phyloP scores from a whole-genome alignment of 1,139 yeast species.

The Scheffersomyces insectosa region DNA sequence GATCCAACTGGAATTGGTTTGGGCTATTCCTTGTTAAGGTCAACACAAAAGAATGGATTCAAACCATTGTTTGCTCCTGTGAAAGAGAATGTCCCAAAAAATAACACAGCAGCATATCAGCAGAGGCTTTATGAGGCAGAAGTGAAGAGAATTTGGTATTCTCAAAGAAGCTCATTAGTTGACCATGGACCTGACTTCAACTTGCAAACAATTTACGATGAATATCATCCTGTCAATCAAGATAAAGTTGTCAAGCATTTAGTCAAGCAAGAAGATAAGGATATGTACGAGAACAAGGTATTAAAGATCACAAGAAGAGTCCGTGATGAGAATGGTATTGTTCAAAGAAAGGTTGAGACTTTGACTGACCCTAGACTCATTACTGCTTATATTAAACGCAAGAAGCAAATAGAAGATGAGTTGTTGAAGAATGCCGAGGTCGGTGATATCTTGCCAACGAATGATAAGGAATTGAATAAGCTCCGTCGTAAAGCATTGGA shows the following conservation, averaged over 20 bases:
- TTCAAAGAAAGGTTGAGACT: constrained; percentile 78
- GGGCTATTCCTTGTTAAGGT: constrained; percentile 84
- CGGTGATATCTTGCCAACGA: constrained; percentile 75
- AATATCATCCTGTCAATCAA: constrained; percentile 43
- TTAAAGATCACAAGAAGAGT: constrained; percentile 77
- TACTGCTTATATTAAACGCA: constrained; percentile 77
- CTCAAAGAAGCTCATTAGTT: constrained; percentile 68
- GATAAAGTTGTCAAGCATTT: constrained; percentile 29
- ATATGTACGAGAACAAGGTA: constrained; percentile 43
- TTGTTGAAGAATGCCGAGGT: constrained; percentile 55
- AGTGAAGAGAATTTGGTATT: constrained; percentile 86
- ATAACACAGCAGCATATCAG: constrained; percentile 67
- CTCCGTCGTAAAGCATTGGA: constrained; percentile 77
- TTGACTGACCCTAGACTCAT: constrained; percentile 85
- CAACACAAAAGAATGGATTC: constrained; percentile 96
- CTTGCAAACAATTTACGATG: constrained; percentile 32
- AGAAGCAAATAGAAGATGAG: constrained; percentile 75
- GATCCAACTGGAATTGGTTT: constrained; percentile 94
- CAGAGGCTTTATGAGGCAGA: constrained; percentile 93
- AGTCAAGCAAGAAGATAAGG: constrained; percentile 38
- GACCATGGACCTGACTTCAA: constrained; percentile 32
- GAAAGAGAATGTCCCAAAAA: constrained; percentile 46
- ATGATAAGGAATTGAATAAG: constrained; percentile 81
- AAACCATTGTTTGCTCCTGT: constrained; percentile 57
- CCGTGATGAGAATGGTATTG: constrained; percentile 81